Evolutionary conservation across 768 basidiomycete species (phyloP).

Genomic region (Mycena latifolia): DNA sequence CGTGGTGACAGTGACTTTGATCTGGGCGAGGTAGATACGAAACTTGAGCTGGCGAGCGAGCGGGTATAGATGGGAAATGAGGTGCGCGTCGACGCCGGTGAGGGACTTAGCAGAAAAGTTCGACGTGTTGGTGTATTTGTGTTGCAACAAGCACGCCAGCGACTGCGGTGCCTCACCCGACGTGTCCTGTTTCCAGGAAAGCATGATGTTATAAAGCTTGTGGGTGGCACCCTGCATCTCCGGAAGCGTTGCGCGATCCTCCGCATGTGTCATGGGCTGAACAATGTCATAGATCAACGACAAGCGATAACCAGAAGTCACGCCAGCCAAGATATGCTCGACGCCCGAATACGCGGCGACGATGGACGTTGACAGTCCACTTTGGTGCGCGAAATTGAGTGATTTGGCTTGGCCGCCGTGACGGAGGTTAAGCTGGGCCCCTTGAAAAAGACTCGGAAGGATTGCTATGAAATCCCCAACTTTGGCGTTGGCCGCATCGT

Average conservation of each 20-base stretch:
- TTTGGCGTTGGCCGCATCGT: conserved; percentile 26
- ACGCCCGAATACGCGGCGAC: conserved; percentile 35
- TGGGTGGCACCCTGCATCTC: conserved; percentile 32
- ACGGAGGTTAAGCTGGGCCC: conserved; percentile 30
- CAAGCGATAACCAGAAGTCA: conserved; percentile 29
- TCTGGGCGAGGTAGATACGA: conserved; percentile 29
- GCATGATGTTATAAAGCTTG: conserved; percentile 29
- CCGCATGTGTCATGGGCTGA: conserved; percentile 20
- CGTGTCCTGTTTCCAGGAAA: conserved; percentile 32
- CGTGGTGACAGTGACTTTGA: conserved; percentile 2
- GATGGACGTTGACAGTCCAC: conserved; percentile 25
- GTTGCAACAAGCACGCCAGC: conserved; percentile 29
- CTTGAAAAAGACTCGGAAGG: conserved; percentile 32
- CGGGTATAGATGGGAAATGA: conserved; percentile 33
- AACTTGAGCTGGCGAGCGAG: conserved; percentile 34
- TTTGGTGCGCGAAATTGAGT: conserved; percentile 25
- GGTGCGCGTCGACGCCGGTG: conserved; percentile 30
- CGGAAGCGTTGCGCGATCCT: conserved; percentile 24
- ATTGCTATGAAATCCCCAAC: conserved; percentile 31
- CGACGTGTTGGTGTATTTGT: conserved; percentile 10
- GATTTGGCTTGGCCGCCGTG: conserved; percentile 25
- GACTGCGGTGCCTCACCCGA: conserved; percentile 19
- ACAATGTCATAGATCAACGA: conserved; percentile 33
- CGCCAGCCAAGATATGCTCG: conserved; percentile 19
- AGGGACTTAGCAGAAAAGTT: conserved; percentile 31